A percentile compares a stretch with the other conserved stretches of the same genome.
These are phyloP conservation scores for Galerina marginata DNA, from an alignment of 768 basidiomycete genomes.

Conservation along the genomic window DNA sequence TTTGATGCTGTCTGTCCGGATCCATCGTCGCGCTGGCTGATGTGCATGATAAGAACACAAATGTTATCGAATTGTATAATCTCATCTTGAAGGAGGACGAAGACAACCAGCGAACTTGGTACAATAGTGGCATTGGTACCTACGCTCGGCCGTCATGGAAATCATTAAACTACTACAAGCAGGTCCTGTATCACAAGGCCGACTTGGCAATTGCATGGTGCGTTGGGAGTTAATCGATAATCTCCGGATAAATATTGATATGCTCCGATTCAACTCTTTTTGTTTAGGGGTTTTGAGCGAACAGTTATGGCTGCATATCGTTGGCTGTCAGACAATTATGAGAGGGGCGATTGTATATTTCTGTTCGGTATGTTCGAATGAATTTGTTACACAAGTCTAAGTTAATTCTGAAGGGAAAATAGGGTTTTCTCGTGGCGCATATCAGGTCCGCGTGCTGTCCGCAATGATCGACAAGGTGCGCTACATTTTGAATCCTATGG, in stretches of 20 bases:
- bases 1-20: background rate
- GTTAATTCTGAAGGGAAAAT: background rate
- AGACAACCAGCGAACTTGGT: conserved; percentile 29
- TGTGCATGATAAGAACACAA: conserved; percentile 29
- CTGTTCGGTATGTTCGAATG: conserved; percentile 38
- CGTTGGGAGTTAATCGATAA: background rate
- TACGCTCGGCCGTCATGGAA: conserved; percentile 26
- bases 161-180: conserved; percentile 18
- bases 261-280: background rate
- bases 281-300: conserved; percentile 36
- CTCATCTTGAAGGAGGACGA: conserved; percentile 24
- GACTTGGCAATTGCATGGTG: conserved; percentile 21
- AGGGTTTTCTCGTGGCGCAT: conserved; percentile 57
- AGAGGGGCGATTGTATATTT: conserved; percentile 43
- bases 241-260: too few species aligned
- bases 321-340: conserved; percentile 48
- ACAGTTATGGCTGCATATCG: conserved; percentile 43
- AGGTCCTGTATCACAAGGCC: conserved; percentile 15
- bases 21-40: too few species aligned
- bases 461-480: conserved; percentile 48
- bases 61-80: conserved; percentile 34
- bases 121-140: conserved; percentile 37
- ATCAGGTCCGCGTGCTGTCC: conserved; percentile 48
- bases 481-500: background rate
- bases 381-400: too few species aligned